A percentile compares a stretch with the other conserved stretches of the same genome.
Conservation (phyloP, 2,329 filamentous ascomycete genomes). For the Trichoderma asperellum region DNA sequence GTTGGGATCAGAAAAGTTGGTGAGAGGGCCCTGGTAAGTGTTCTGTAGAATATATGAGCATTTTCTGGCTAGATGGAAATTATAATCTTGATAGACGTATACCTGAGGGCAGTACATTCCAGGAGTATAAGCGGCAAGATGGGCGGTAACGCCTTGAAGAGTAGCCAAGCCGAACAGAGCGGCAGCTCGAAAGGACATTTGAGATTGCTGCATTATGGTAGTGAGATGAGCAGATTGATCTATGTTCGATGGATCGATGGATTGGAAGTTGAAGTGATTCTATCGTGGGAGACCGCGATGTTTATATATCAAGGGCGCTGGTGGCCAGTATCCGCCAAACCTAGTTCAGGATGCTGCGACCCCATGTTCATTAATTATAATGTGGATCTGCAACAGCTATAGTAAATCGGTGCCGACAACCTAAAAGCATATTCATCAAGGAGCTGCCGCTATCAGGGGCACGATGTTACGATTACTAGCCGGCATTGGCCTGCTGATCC, state of each 20-base stretch:
- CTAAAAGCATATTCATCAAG: background rate
- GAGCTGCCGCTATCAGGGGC: background rate
- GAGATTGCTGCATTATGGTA: slow-evolving; percentile 3
- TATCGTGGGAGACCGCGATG: background rate
- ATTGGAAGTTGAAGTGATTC: no score
- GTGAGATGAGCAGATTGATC: background rate
- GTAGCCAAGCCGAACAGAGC: slow-evolving; percentile 7
- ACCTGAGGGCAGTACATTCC: slow-evolving; percentile 21
- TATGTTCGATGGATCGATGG: background rate
- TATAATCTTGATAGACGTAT: background rate
- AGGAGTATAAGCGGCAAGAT: slow-evolving; percentile 15
- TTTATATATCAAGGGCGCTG: background rate
- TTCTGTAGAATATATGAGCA: background rate
- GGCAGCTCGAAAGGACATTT: background rate
- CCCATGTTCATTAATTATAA: background rate
- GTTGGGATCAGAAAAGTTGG: slow-evolving; percentile 3
- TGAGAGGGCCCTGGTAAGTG: slow-evolving; percentile 8
- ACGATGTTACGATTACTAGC: background rate
- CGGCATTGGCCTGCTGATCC: background rate
- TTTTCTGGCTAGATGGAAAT: fast-evolving
- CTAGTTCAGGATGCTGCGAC: background rate
- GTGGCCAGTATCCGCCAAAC: background rate
- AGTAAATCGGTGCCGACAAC: background rate
- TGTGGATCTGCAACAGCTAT: slow-evolving; percentile 4
- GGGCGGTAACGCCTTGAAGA: background rate